Conservation (phyloP, 202 grass and related monocot species). For the Musa balbisiana region DNA sequence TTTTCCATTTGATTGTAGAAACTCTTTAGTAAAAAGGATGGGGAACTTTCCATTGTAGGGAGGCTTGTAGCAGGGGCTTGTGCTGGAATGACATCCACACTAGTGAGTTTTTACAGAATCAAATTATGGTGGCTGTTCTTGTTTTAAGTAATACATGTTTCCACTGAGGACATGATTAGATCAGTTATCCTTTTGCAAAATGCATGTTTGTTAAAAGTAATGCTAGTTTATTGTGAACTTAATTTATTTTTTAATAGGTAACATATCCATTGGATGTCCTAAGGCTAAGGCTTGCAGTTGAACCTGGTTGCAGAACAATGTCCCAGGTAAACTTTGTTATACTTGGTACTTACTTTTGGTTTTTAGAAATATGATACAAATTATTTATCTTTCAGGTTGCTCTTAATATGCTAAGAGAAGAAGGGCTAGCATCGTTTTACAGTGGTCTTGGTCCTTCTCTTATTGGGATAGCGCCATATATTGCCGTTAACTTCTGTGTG, state of each 20-base stretch:
- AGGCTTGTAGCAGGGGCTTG: conserved; percentile 82
- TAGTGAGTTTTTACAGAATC: conserved; percentile 53
- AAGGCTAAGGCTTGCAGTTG: conserved; percentile 83
- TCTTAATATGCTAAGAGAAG: conserved; percentile 82
- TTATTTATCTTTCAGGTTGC: conserved; percentile 63
- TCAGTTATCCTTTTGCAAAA: too few relatives aligned
- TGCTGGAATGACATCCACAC: conserved; percentile 67
- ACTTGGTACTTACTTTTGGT: neutral
- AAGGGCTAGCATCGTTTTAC: conserved; percentile 84
- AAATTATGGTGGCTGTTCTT: conserved; percentile 3
- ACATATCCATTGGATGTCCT: conserved; percentile 94
- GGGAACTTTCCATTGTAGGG: conserved; percentile 78
- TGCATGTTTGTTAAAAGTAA: too few relatives aligned
- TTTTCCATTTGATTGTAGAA: conserved; percentile 41
- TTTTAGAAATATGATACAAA: neutral
- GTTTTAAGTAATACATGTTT: neutral
- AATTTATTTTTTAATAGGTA: conserved; percentile 35
- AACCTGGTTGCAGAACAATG: conserved; percentile 80
- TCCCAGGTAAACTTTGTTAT: conserved; percentile 53
- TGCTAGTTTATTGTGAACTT: neutral
- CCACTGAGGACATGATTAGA: neutral
- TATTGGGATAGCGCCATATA: conserved; percentile 84
- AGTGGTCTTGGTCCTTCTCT: conserved; percentile 87
- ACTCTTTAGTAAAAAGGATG: conserved; percentile 72
- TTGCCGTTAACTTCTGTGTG: conserved; percentile 96